Conservation (phyloP, 1,139 yeast genomes). For the Pichia sp. region DNA sequence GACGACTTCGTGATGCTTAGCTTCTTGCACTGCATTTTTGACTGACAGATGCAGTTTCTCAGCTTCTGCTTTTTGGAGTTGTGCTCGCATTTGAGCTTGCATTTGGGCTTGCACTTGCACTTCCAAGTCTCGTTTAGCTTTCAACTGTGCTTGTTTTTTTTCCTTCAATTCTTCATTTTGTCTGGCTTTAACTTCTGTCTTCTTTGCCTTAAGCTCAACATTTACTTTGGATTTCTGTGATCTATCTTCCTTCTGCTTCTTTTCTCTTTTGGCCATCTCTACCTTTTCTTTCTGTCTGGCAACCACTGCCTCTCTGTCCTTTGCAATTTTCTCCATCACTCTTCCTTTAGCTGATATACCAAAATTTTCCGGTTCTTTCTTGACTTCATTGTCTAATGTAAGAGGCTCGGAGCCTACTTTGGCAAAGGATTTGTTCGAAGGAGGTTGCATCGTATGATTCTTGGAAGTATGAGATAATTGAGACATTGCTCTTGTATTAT, state of each 20-base stretch:
- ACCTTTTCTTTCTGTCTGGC: not conserved
- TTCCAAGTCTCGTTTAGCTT: not conserved
- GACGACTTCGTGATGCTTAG: not conserved
- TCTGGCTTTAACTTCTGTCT: not conserved
- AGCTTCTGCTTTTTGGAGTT: not conserved
- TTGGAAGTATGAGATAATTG: not conserved
- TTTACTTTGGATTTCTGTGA: not conserved
- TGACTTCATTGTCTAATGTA: not conserved
- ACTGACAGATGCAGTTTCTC: too few species aligned
- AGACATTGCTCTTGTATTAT: slow-evolving; percentile 7
- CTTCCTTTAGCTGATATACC: too few species aligned
- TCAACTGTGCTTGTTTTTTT: not conserved
- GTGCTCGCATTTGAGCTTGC: not conserved
- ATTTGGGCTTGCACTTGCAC: not conserved
- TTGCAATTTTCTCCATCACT: not conserved
- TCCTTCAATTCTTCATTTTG: not conserved
- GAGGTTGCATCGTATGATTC: too few species aligned
- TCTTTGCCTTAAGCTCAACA: not conserved
- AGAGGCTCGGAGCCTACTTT: too few species aligned
- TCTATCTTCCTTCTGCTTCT: not conserved
- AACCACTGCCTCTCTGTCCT: not conserved
- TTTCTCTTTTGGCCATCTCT: not conserved
- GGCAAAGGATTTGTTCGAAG: too few species aligned
- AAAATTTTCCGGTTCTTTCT: too few species aligned
- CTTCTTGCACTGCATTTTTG: not conserved